These are phyloP conservation scores for Aureobasidium sp. DNA, from an alignment of 2,329 filamentous ascomycete genomes.

Conservation along the genomic window DNA sequence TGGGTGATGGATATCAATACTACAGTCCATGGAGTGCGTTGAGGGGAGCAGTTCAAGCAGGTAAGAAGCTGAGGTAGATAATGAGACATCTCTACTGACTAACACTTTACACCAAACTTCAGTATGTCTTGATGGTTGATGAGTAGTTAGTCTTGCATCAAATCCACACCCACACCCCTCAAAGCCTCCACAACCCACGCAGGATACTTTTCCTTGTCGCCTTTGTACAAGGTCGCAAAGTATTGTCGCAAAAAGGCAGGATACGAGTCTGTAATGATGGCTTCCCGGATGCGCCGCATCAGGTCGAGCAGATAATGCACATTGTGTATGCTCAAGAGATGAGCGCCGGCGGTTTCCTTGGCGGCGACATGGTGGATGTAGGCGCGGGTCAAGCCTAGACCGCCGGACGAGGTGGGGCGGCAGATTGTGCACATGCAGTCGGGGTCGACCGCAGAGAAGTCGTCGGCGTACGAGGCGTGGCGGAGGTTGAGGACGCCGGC, in stretches of 20 bases:
- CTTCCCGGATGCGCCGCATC: slow-evolving; percentile 67
- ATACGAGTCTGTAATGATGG: slow-evolving; percentile 75
- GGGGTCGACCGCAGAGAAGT: slow-evolving; percentile 78
- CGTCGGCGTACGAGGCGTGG: slow-evolving; percentile 64
- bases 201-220: slow-evolving; percentile 61
- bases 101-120: too few relatives aligned
- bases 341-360: slow-evolving; percentile 91
- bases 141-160: slow-evolving; percentile 38
- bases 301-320: slow-evolving; percentile 84
- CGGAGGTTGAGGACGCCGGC: slow-evolving; percentile 78
- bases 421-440: slow-evolving; percentile 79
- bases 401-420: slow-evolving; percentile 54
- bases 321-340: slow-evolving; percentile 85
- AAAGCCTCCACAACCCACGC: slow-evolving; percentile 79
- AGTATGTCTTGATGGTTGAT: neutral
- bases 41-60: too few relatives aligned
- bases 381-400: slow-evolving; percentile 75
- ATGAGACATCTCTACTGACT: too few relatives aligned
- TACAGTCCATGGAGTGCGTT: neutral
- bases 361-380: slow-evolving; percentile 86
- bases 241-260: slow-evolving; percentile 72
- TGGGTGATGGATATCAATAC: neutral
- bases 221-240: slow-evolving; percentile 65
- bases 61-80: too few relatives aligned
- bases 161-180: slow-evolving; percentile 69